These are phyloP conservation scores for Crepidotus variabilis DNA, from an alignment of 768 basidiomycete genomes.

Conservation along the genomic window DNA sequence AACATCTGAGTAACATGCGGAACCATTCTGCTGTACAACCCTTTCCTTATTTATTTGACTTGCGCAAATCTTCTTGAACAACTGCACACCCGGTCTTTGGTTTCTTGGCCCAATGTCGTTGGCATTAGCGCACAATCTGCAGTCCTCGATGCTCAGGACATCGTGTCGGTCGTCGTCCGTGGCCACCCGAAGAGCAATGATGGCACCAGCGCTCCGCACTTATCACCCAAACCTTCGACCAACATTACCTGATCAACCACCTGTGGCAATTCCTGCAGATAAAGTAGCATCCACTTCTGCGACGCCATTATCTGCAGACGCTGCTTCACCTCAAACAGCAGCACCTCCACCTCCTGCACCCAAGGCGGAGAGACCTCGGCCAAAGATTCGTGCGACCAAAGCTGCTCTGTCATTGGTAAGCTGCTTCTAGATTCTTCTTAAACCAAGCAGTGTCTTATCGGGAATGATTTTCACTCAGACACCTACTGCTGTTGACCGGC, in stretches of 20 bases:
- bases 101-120: conserved; percentile 20
- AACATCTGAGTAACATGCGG: conserved; percentile 17
- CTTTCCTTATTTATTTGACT: not conserved
- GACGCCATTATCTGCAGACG: conserved; percentile 47
- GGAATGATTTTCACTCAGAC: conserved; percentile 47
- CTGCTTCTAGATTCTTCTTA: conserved; percentile 12
- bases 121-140: conserved; percentile 25
- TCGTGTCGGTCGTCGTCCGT: conserved; percentile 29
- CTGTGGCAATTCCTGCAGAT: conserved; percentile 44
- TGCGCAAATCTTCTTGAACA: conserved; percentile 3
- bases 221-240: conserved; percentile 22
- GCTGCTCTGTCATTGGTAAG: conserved; percentile 74
- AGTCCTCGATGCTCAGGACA: conserved; percentile 26
- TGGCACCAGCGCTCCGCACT: conserved; percentile 54
- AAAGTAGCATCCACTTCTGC: conserved; percentile 11
- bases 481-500: conserved; percentile 67
- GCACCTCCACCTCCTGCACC: conserved; percentile 71
- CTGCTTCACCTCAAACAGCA: conserved; percentile 66
- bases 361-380: conserved; percentile 58
- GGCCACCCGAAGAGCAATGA: conserved; percentile 55
- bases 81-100: conserved; percentile 7
- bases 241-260: conserved; percentile 42
- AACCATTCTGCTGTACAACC: not conserved
- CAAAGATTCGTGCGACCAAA: conserved; percentile 66
- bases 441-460: not conserved